phyloP scores from a whole-genome alignment of 495 filamentous ascomycete species.

The Achaetomiella virescens region DNA sequence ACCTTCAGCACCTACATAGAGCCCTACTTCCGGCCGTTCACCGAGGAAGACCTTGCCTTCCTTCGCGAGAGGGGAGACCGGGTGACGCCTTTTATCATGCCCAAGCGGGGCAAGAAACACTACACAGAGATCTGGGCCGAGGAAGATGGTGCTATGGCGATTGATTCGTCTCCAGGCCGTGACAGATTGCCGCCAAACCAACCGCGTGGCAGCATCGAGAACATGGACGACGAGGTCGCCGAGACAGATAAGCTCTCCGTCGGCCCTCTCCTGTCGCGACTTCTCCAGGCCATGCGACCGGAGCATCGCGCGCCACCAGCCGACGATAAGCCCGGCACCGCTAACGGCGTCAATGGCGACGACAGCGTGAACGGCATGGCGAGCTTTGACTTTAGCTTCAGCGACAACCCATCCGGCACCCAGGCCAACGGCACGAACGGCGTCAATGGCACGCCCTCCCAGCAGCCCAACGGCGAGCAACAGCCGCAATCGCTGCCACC shows the following conservation, averaged over 20 bases:
- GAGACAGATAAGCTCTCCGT: conserved; percentile 89
- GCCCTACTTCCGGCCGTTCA: conserved; percentile 81
- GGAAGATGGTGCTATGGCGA: conserved; percentile 72
- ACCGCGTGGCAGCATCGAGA: conserved; percentile 73
- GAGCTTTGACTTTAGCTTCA: conserved; percentile 17
- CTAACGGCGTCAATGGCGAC: conserved; percentile 54
- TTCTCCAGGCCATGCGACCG: conserved; percentile 75
- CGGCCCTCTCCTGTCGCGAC: conserved; percentile 76
- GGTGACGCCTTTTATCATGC: conserved; percentile 73
- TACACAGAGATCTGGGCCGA: conserved; percentile 90
- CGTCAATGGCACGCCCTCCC: conserved; percentile 18
- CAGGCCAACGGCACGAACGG: conserved; percentile 48
- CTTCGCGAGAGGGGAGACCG: conserved; percentile 86
- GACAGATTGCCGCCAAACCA: conserved; percentile 72
- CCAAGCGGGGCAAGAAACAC: conserved; percentile 72
- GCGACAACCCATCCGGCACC: background rate
- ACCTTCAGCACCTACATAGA: conserved; percentile 87
- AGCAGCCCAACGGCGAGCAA: conserved; percentile 10
- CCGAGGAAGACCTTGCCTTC: conserved; percentile 92
- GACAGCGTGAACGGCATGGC: conserved; percentile 31
- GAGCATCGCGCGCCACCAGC: conserved; percentile 62
- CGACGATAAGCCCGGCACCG: conserved; percentile 46
- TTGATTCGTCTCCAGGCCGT: conserved; percentile 53
- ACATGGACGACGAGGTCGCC: conserved; percentile 73
- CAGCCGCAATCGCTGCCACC: conserved; percentile 46